Conservation (phyloP, 1,284 basidiomycete genomes). For the Apiotrichum gamsii region DNA sequence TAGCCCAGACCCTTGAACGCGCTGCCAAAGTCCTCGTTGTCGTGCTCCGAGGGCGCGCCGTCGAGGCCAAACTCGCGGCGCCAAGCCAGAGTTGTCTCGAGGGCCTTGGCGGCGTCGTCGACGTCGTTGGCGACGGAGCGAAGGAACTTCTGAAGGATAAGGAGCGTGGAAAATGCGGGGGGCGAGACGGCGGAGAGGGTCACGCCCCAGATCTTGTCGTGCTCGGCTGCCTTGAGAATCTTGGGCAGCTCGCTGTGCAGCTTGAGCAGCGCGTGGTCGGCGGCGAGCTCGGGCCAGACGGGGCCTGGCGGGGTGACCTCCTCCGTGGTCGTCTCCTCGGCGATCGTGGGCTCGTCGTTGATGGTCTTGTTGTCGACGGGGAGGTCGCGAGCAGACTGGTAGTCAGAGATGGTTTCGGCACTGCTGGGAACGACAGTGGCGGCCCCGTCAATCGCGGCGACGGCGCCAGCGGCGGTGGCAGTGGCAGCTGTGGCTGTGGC, state of each 20-base stretch:
- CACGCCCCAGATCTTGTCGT: slow-evolving; percentile 25
- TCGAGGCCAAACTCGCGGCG: slow-evolving; percentile 24
- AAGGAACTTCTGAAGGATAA: slow-evolving; percentile 28
- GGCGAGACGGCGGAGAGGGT: slow-evolving; percentile 11
- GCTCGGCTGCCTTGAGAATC: slow-evolving; percentile 16
- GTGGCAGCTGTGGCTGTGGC: too few relatives aligned
- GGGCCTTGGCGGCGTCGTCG: slow-evolving; percentile 12
- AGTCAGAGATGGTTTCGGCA: too few relatives aligned
- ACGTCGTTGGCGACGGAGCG: slow-evolving; percentile 16
- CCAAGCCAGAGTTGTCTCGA: slow-evolving; percentile 23
- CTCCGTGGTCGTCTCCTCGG: too few relatives aligned
- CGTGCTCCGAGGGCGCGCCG: neutral
- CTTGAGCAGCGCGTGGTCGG: slow-evolving; percentile 16
- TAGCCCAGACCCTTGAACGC: slow-evolving; percentile 25
- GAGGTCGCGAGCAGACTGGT: too few relatives aligned
- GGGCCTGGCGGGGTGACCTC: too few relatives aligned
- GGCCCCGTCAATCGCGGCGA: too few relatives aligned
- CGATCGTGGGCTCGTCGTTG: too few relatives aligned
- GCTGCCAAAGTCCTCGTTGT: slow-evolving; percentile 1
- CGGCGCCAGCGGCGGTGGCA: too few relatives aligned
- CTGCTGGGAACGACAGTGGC: too few relatives aligned
- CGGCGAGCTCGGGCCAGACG: slow-evolving; percentile 17
- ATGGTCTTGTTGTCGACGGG: too few relatives aligned
- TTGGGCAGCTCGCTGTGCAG: slow-evolving; percentile 14
- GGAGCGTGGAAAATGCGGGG: slow-evolving; percentile 15